Percentiles rank a stretch among this genome's conserved stretches.
These are phyloP conservation scores for Xylaria digitata DNA, from an alignment of 2,329 filamentous ascomycete genomes.

Conservation along the genomic window DNA sequence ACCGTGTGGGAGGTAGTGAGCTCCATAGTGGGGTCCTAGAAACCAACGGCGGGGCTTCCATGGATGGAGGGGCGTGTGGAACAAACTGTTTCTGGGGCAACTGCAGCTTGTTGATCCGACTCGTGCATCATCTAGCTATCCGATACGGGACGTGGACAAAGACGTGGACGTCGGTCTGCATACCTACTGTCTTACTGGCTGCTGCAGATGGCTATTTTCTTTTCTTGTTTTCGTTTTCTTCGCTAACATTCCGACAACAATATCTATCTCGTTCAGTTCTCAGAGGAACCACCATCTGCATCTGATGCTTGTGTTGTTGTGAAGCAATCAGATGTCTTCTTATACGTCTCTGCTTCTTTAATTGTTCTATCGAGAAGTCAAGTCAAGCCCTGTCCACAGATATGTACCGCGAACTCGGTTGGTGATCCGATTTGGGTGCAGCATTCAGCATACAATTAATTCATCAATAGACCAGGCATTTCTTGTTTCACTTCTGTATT, in stretches of 20 bases:
- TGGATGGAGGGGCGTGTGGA: constrained; percentile 18
- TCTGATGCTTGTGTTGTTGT: constrained; percentile 30
- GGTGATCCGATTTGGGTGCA: constrained; percentile 37
- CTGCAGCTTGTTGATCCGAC: constrained; percentile 36
- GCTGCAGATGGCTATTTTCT: constrained; percentile 14
- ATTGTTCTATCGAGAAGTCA: constrained; percentile 23
- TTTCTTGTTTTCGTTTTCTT: constrained; percentile 14
- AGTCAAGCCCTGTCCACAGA: constrained; percentile 32
- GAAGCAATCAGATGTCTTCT: constrained; percentile 20
- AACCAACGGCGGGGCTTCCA: constrained; percentile 26
- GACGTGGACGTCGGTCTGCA: constrained; percentile 19
- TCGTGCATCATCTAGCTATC: constrained; percentile 16
- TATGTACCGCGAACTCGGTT: constrained; percentile 39
- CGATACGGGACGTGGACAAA: neutral
- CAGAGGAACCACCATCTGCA: constrained; percentile 13
- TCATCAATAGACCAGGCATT: constrained; percentile 40
- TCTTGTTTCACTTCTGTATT: constrained; percentile 40
- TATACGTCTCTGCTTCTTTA: constrained; percentile 20
- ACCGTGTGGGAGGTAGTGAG: neutral
- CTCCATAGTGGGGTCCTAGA: constrained; percentile 28
- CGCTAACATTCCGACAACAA: constrained; percentile 19
- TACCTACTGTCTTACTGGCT: constrained; percentile 8
- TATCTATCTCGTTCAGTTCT: constrained; percentile 27
- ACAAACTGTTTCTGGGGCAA: constrained; percentile 39
- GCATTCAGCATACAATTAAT: constrained; percentile 37